A percentile compares a stretch with the other conserved stretches of the same genome.
Evolutionary conservation across 2,329 filamentous ascomycete species (phyloP).

Genomic region (Pestalotiopsis sp.): DNA sequence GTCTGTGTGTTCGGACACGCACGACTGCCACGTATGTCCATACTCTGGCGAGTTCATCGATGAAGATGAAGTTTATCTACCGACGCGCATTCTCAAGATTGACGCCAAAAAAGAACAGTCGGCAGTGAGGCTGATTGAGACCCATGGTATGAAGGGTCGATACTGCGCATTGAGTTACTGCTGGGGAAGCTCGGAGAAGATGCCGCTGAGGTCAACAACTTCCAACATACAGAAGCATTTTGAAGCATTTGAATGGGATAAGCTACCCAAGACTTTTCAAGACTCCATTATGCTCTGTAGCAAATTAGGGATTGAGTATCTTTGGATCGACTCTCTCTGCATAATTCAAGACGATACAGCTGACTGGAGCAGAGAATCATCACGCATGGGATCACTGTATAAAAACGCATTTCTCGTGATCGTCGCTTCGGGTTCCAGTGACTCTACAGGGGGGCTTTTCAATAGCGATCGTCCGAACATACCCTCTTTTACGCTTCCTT

Average conservation of each 20-base stretch:
- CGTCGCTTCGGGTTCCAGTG: not conserved
- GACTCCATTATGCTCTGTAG: not conserved
- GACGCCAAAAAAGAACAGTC: not conserved
- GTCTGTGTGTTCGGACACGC: not conserved
- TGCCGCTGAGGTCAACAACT: not conserved
- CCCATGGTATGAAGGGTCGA: not conserved
- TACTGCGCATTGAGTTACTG: not conserved
- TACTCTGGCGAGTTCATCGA: not conserved
- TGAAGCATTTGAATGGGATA: not conserved
- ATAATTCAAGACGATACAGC: not conserved
- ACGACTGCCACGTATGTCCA: not conserved
- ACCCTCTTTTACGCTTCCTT: not conserved
- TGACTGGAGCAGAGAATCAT: not conserved
- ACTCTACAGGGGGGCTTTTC: not conserved
- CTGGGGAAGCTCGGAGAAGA: not conserved
- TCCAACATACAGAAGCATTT: not conserved
- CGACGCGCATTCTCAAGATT: not conserved
- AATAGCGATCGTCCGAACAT: not conserved
- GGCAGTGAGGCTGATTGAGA: not conserved
- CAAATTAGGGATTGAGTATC: not conserved
- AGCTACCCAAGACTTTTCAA: not conserved
- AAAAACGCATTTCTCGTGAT: not conserved
- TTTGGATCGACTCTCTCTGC: not conserved
- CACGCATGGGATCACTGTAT: not conserved
- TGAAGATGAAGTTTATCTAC: not conserved